phyloP scores from a whole-genome alignment of 192 early-diverging fungal species.

The Gamsiella multidivaricata region DNA sequence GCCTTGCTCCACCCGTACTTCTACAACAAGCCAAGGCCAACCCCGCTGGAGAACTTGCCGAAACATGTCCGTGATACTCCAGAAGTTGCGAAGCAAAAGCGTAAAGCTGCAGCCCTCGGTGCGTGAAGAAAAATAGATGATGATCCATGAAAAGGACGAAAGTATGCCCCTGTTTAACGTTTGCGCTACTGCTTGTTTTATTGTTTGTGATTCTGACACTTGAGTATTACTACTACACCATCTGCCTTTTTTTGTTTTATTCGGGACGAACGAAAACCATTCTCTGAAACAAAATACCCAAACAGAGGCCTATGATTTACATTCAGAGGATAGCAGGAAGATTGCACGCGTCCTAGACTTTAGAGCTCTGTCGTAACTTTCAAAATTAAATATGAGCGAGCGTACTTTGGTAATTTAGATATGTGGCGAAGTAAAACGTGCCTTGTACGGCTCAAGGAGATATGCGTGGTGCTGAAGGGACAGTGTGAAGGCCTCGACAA shows the following conservation, averaged over 20 bases:
- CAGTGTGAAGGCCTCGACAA: no score
- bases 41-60: slow-evolving; percentile 74
- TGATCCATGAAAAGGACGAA: neutral
- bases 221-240: no score
- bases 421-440: neutral
- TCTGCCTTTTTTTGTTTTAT: neutral
- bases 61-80: slow-evolving; percentile 56
- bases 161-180: neutral
- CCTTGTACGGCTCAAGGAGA: no score
- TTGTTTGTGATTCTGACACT: neutral
- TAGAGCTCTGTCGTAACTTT: neutral
- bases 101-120: slow-evolving; percentile 43
- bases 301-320: slow-evolving; percentile 23
- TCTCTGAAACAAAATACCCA: neutral
- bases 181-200: no score
- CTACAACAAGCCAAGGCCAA: slow-evolving; percentile 76
- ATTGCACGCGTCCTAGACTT: slow-evolving; percentile 30
- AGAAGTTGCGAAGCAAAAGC: slow-evolving; percentile 33
- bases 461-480: no score
- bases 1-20: slow-evolving; percentile 81
- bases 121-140: slow-evolving; percentile 1
- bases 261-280: neutral
- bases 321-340: slow-evolving; percentile 18
- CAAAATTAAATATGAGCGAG: neutral
- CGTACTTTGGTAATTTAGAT: no score